Percentiles rank a stretch among this genome's conserved stretches.
Conservation (phyloP, 495 filamentous ascomycete species). For the Penicillium diatomitis region DNA sequence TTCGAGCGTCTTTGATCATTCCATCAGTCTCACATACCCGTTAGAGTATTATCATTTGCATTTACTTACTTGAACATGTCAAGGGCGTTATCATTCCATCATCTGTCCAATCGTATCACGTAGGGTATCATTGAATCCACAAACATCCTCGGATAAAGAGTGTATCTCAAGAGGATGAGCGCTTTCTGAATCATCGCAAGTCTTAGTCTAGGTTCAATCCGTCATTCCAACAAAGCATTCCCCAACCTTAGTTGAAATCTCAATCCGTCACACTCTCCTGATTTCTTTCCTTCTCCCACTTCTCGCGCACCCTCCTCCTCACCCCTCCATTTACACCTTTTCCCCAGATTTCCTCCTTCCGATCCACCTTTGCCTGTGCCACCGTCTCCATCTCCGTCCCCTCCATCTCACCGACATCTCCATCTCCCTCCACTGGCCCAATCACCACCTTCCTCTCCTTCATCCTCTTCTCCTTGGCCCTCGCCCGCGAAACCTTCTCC, state of each 20-base stretch:
- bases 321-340: constrained; percentile 38
- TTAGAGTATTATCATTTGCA: constrained; percentile 19
- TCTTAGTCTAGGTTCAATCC: no score
- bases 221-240: background rate
- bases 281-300: constrained; percentile 30
- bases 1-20: background rate
- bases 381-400: constrained; percentile 5
- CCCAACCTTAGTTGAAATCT: background rate
- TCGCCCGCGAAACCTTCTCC: constrained; percentile 64
- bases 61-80: no score
- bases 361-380: constrained; percentile 9
- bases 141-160: no score
- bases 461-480: constrained; percentile 50
- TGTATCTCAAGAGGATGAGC: no score
- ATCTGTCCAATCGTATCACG: background rate
- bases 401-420: background rate
- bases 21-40: constrained; percentile 10
- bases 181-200: no score
- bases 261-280: constrained; percentile 12
- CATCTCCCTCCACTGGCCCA: constrained; percentile 27
- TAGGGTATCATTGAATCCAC: background rate
- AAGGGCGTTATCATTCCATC: background rate
- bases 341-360: constrained; percentile 37
- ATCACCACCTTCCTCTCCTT: constrained; percentile 70
- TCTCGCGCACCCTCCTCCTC: constrained; percentile 35